These are phyloP conservation scores for Pezicula radicicola DNA, from an alignment of 2,329 filamentous ascomycete species.

Conservation along the genomic window DNA sequence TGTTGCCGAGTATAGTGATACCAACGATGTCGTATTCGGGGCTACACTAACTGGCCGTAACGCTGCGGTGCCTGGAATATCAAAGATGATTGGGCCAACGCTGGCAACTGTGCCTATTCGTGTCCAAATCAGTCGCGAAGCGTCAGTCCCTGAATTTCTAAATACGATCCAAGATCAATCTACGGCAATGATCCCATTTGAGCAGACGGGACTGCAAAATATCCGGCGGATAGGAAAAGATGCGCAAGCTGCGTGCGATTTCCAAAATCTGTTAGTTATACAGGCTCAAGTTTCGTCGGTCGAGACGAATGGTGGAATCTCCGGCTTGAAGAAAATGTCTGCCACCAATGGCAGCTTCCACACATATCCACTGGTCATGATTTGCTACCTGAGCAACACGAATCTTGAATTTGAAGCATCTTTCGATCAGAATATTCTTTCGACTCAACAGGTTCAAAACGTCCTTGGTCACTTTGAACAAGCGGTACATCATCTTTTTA, in stretches of 20 bases:
- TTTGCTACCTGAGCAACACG: too few relatives aligned
- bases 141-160: not conserved
- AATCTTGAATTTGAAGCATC: too few relatives aligned
- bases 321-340: not conserved
- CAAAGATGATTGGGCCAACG: conserved; percentile 32
- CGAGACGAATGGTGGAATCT: too few relatives aligned
- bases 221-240: conserved; percentile 22
- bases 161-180: conserved; percentile 25
- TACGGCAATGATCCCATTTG: conserved; percentile 45
- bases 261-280: conserved; percentile 35
- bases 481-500: too few relatives aligned
- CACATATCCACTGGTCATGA: conserved; percentile 4
- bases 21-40: conserved; percentile 29
- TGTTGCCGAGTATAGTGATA: conserved; percentile 31
- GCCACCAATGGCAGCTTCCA: not conserved
- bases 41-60: conserved; percentile 26
- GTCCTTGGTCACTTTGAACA: too few relatives aligned
- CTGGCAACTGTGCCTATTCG: not conserved
- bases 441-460: too few relatives aligned
- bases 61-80: conserved; percentile 31
- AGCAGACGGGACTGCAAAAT: conserved; percentile 33
- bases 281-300: conserved; percentile 14
- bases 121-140: conserved; percentile 10
- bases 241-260: conserved; percentile 33
- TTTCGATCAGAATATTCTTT: too few relatives aligned